Percentiles rank a stretch among this genome's conserved stretches.
Conservation (phyloP, 1,139 yeast species). For the Ogataea hybrid region DNA sequence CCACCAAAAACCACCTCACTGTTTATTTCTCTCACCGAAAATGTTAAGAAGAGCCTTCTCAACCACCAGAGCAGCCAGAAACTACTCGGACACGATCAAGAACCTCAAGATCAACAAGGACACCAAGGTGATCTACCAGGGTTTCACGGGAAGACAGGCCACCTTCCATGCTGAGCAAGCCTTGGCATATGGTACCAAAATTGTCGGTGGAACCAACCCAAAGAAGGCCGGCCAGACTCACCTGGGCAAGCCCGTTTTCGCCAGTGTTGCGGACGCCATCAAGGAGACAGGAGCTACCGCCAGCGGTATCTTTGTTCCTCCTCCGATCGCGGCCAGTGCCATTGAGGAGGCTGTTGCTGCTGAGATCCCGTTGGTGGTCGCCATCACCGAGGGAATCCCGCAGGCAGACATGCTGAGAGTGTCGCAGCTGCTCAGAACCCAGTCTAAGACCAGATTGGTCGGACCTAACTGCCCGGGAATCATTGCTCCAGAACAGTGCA, state of each 20-base stretch:
- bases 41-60: conserved; percentile 34
- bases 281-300: conserved; percentile 91
- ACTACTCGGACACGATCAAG: conserved; percentile 59
- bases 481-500: conserved; percentile 94
- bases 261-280: conserved; percentile 82
- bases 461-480: too few species aligned
- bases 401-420: too few species aligned
- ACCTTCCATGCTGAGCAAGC: conserved; percentile 99
- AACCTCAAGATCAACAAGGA: conserved; percentile 82
- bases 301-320: too few species aligned
- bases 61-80: conserved; percentile 26
- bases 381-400: too few species aligned
- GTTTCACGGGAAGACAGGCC: conserved; percentile 97
- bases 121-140: conserved; percentile 96
- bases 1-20: conserved; percentile 11
- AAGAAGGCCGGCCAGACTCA: conserved; percentile 94
- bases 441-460: too few species aligned
- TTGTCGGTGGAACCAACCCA: conserved; percentile 99
- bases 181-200: conserved; percentile 78
- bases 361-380: too few species aligned
- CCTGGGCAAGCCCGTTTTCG: conserved; percentile 88
- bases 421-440: too few species aligned
- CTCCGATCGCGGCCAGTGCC: too few species aligned
- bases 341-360: too few species aligned
- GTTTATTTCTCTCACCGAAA: conserved; percentile 1